phyloP scores from a whole-genome alignment of 352 stramenopile genomes.

The Phytophthora chlamydospora region DNA sequence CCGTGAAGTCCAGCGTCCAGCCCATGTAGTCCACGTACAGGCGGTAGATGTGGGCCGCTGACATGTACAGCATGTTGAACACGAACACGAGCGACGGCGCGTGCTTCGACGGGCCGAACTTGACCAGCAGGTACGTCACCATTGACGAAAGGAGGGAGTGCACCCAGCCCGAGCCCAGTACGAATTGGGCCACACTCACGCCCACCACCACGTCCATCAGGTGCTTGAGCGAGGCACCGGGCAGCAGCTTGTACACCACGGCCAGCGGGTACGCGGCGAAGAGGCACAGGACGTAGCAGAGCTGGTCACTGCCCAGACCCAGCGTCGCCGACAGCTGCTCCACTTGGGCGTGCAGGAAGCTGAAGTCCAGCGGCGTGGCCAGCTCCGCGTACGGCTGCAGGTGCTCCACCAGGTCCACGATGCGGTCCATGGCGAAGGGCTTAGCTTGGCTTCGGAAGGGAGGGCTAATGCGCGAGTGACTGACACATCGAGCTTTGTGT shows the following conservation, averaged over 20 bases:
- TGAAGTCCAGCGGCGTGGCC: constrained; percentile 63
- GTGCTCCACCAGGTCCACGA: constrained; percentile 43
- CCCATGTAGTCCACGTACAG: constrained; percentile 96
- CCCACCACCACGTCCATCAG: constrained; percentile 93
- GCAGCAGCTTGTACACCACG: constrained; percentile 89
- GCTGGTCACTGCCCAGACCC: constrained; percentile 61
- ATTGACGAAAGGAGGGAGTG: constrained; percentile 93
- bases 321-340: constrained; percentile 44
- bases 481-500: constrained; percentile 9
- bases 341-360: constrained; percentile 52
- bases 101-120: constrained; percentile 53
- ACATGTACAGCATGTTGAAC: constrained; percentile 94
- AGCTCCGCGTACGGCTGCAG: constrained; percentile 61
- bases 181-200: constrained; percentile 94
- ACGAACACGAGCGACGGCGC: constrained; percentile 90
- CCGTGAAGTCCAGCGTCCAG: constrained; percentile 88
- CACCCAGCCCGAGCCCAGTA: constrained; percentile 93
- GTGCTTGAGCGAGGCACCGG: constrained; percentile 89
- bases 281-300: constrained; percentile 91
- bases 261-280: constrained; percentile 95
- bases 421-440: constrained; percentile 39
- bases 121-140: constrained; percentile 92
- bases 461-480: constrained; percentile 4
- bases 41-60: constrained; percentile 93
- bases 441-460: too few species aligned